Evolutionary conservation across 1,284 basidiomycete species (phyloP), one percentile per base, ranked within the genome.

Genomic region (Pseudozyma hubeiensis): DNA sequence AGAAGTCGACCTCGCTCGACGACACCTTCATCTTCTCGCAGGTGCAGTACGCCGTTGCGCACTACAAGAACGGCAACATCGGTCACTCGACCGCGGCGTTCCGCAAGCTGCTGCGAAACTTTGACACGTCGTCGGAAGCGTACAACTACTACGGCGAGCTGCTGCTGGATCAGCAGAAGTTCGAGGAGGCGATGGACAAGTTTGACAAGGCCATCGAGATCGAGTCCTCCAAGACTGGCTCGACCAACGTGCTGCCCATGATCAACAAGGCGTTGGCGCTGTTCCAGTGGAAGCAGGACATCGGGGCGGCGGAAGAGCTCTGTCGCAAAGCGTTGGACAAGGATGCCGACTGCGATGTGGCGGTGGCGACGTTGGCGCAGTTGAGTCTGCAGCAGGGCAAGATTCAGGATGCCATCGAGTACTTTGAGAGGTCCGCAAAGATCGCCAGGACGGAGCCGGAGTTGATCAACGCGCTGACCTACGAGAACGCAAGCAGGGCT

Each of bases 241-340:
- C 64, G 31, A 71, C 76, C 29, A 81, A 80, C 48, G 82, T 85
- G 59, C 62, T 83, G 66, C 92, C 96, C 0, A 88, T 97, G 70
- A 95, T 99, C 74, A 99, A 99, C 90, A 97, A 97, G 86, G 95
- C 96, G 19, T 90, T 99, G 30, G 92, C 94, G 0, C 84, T 98
- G 53, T 98, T 92, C 89, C 96, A 98, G 87, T 96, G 92, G 92
- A 93, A 94, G 85, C 92, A 96, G 84, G 94, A 97, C 83, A 88
- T 93, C 57, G 87, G 86, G 3, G 90, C 89, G 0, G 95, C 95
- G 8, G 94, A 97, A 84, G 85, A 87, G 30, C 91, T 94, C 77
- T 97, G 94, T 84, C 87, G 90, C 65, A 91, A 97, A 84, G 97
- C 97, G 0, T 87, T 99, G 40, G 87, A 88, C 50, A 90, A 94